Percentiles rank a stretch among this genome's conserved stretches.
These are phyloP conservation scores for Populus hybrid DNA, from an alignment of 441 rosid genomes.

Conservation along the genomic window DNA sequence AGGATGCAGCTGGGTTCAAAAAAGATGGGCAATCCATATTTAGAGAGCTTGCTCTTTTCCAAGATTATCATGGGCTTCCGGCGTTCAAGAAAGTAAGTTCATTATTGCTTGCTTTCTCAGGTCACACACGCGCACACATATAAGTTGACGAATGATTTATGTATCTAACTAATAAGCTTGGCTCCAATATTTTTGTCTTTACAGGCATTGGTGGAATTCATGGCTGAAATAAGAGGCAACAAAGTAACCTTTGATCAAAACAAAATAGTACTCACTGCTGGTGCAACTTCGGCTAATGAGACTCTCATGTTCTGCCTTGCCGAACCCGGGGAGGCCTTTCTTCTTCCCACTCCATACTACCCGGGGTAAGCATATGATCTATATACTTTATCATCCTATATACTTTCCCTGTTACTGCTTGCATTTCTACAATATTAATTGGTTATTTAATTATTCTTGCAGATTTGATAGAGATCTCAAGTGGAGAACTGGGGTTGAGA, in stretches of 20 bases:
- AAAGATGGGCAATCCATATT: conserved; percentile 75
- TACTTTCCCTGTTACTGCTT: conserved; percentile 22
- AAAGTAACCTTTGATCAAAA: conserved; percentile 65
- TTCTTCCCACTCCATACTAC: conserved; percentile 90
- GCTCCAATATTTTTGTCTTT: not conserved
- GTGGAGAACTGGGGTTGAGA: conserved; percentile 88
- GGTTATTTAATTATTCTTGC: conserved; percentile 14
- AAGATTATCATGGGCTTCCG: conserved; percentile 90
- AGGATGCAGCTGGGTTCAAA: conserved; percentile 64
- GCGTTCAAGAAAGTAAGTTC: conserved; percentile 63
- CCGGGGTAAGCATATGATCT: conserved; percentile 57
- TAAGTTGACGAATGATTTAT: not conserved
- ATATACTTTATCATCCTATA: not conserved
- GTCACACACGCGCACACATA: no score
- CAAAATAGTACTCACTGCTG: conserved; percentile 83
- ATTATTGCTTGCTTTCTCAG: not conserved
- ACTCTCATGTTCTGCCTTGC: conserved; percentile 87
- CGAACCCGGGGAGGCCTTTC: conserved; percentile 85
- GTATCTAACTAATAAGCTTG: not conserved
- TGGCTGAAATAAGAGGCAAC: conserved; percentile 87
- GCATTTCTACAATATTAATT: no score
- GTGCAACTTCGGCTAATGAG: conserved; percentile 96
- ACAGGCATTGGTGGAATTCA: conserved; percentile 84
- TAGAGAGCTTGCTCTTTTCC: conserved; percentile 92
- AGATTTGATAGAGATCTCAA: conserved; percentile 98